Evolutionary conservation across 2,329 filamentous ascomycete species (phyloP).

Genomic region (Neonectria faginata): DNA sequence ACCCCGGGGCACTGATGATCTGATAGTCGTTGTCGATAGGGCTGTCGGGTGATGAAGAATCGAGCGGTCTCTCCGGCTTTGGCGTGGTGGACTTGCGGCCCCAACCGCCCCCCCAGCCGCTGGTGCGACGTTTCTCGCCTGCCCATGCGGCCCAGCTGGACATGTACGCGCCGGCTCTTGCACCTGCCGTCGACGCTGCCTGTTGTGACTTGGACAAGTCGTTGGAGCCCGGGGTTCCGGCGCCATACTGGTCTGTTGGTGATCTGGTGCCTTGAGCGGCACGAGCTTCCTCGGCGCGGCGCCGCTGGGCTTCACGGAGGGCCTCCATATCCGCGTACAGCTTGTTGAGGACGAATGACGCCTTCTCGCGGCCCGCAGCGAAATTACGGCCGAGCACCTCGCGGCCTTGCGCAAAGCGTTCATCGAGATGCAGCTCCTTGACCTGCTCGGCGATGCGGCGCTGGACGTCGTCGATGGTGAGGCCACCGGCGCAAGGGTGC

Average conservation of each 20-base stretch:
- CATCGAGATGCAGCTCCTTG: conserved; percentile 92
- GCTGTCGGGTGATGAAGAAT: conserved; percentile 50
- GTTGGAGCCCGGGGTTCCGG: conserved; percentile 28
- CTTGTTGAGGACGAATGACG: conserved; percentile 86
- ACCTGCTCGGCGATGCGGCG: conserved; percentile 91
- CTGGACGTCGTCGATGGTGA: conserved; percentile 95
- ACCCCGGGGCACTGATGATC: conserved; percentile 49
- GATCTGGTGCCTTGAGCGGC: conserved; percentile 32
- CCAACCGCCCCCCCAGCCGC: conserved; percentile 58
- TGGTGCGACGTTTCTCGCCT: conserved; percentile 77
- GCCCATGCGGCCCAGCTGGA: conserved; percentile 78
- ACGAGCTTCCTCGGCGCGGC: conserved; percentile 55
- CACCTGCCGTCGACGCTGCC: conserved; percentile 61
- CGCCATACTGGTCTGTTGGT: conserved; percentile 20
- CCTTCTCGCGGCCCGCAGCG: conserved; percentile 88
- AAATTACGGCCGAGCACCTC: conserved; percentile 91
- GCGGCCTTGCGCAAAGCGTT: conserved; percentile 83
- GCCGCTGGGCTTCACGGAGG: conserved; percentile 60
- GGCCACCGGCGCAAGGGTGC: conserved; percentile 91
- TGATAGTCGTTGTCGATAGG: conserved; percentile 55
- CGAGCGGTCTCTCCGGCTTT: conserved; percentile 50
- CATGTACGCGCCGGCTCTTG: conserved; percentile 72
- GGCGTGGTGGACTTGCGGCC: conserved; percentile 49
- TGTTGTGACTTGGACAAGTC: conserved; percentile 58
- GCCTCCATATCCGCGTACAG: conserved; percentile 90